Conservation (phyloP, 257 asterid species). For the Osmanthus fragrans region DNA sequence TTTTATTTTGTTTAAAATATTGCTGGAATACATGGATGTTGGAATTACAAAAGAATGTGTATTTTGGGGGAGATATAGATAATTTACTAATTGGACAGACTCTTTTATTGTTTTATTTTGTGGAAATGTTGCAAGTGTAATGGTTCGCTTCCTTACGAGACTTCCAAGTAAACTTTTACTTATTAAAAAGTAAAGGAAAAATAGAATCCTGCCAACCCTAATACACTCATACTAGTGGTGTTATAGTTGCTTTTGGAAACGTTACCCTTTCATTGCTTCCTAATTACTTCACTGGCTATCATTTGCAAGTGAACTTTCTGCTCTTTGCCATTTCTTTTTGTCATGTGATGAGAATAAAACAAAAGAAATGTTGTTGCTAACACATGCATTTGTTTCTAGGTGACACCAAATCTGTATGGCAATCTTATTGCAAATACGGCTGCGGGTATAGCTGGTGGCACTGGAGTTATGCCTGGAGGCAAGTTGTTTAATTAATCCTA, state of each 20-base stretch:
- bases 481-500: not conserved
- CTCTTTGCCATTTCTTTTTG: conserved; percentile 6
- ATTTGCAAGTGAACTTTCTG: not conserved
- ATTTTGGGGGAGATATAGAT: not conserved
- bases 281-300: not conserved
- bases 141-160: not conserved
- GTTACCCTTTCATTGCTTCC: not conserved
- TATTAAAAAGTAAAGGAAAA: not conserved
- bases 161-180: not conserved
- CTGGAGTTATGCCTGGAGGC: conserved; percentile 99
- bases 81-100: not conserved
- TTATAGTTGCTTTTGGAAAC: not conserved
- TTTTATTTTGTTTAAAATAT: not conserved
- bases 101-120: not conserved
- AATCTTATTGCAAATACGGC: conserved; percentile 87
- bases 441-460: conserved; percentile 99
- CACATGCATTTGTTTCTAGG: conserved; percentile 42
- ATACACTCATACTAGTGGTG: not conserved
- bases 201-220: not conserved
- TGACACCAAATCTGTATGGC: conserved; percentile 96
- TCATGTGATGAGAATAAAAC: not conserved
- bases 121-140: not conserved
- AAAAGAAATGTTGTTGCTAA: not conserved
- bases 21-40: not conserved
- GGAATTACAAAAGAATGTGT: not conserved